Conservation (phyloP, 495 filamentous ascomycete genomes). For the Xylaria flabelliformis region DNA sequence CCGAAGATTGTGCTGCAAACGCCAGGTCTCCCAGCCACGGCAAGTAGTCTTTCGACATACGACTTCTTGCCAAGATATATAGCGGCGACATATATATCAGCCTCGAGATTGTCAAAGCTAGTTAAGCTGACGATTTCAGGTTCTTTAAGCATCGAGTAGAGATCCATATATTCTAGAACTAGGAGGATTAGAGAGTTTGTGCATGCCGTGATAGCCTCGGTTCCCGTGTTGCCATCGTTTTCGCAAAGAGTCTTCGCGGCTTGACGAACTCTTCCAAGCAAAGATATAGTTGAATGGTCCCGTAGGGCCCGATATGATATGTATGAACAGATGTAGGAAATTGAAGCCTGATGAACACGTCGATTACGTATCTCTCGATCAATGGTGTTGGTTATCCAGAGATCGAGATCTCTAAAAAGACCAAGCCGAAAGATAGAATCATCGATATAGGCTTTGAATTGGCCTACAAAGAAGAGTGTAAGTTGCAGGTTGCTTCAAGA, state of each 20-base stretch:
- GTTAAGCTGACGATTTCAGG: neutral
- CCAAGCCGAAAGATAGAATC: neutral
- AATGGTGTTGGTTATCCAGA: too few species aligned
- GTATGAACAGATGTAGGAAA: neutral
- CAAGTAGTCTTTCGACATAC: neutral
- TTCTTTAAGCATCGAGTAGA: neutral
- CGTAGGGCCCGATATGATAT: neutral
- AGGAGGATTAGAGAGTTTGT: neutral
- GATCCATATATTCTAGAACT: neutral
- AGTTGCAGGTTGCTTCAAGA: neutral
- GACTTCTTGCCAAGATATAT: neutral
- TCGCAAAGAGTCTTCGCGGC: conserved; percentile 1
- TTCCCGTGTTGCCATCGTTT: neutral
- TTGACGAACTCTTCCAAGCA: neutral
- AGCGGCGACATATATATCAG: conserved; percentile 6
- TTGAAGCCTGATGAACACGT: neutral
- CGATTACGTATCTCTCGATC: too few species aligned
- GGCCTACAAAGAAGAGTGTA: neutral
- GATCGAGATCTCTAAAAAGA: neutral
- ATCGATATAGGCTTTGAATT: conserved; percentile 7
- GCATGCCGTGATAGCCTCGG: neutral
- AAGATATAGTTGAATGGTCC: neutral
- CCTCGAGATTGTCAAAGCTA: neutral
- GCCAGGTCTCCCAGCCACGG: neutral
- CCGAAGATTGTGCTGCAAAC: neutral